A percentile compares a stretch with the other conserved stretches of the same genome.
Conservation (phyloP, 768 basidiomycete genomes). For the Pleurotus citrinopileatus region DNA sequence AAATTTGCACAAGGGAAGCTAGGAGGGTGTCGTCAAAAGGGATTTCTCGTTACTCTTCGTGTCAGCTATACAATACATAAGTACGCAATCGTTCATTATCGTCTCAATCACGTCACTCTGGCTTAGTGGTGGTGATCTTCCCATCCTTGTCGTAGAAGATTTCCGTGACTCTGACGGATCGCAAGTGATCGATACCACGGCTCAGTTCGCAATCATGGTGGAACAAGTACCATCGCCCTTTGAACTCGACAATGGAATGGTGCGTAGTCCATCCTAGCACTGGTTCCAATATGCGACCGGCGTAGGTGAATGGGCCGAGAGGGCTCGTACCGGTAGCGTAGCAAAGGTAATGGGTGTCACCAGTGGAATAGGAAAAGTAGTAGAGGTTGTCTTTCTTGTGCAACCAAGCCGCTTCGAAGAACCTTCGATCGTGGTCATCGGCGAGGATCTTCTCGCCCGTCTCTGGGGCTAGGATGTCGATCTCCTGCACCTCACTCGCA, state of each 20-base stretch:
- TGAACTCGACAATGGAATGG: constrained; percentile 20
- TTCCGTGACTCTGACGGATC: constrained; percentile 19
- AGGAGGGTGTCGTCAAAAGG: too few relatives aligned
- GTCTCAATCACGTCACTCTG: neutral
- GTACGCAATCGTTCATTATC: too few relatives aligned
- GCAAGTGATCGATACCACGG: constrained; percentile 18
- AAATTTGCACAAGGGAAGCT: too few relatives aligned
- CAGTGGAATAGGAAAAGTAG: constrained; percentile 21
- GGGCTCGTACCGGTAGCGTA: constrained; percentile 18
- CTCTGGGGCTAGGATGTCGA: constrained; percentile 17
- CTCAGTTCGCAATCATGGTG: constrained; percentile 19
- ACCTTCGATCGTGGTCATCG: constrained; percentile 19
- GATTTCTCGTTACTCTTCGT: too few relatives aligned
- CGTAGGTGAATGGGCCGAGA: constrained; percentile 19
- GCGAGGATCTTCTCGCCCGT: constrained; percentile 16
- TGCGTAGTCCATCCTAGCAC: constrained; percentile 22
- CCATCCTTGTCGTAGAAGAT: constrained; percentile 18
- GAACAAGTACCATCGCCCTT: constrained; percentile 19
- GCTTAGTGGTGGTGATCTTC: constrained; percentile 1
- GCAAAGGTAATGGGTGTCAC: constrained; percentile 20
- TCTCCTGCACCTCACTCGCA: constrained; percentile 13
- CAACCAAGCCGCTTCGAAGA: constrained; percentile 23
- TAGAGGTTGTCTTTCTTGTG: constrained; percentile 19
- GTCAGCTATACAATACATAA: too few relatives aligned
- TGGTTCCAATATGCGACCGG: constrained; percentile 20